These are phyloP conservation scores for Brassica napus DNA, from an alignment of 345 rosid genomes.

Conservation along the genomic window Da-Ae NC_063450.1:17511001-17511500, in stretches of 20 bases:
- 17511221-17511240: neutral
- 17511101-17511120: constrained; percentile 16
- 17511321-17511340: neutral
- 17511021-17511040: too few relatives aligned
- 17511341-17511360: neutral
- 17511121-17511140: constrained; percentile 13
- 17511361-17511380: neutral
- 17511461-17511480: constrained; percentile 29
- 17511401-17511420: neutral
- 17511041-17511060: too few relatives aligned
- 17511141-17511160: constrained; percentile 5
- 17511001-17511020: too few relatives aligned
- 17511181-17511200: constrained; percentile 15
- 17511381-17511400: neutral
- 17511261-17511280: neutral
- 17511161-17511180: constrained; percentile 30
- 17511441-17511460: constrained; percentile 8
- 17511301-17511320: too few relatives aligned
- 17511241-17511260: neutral
- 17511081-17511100: too few relatives aligned
- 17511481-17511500: constrained; percentile 38
- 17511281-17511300: neutral
- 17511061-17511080: neutral
- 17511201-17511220: constrained; percentile 3
- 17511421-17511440: constrained; percentile 1